Conservation (phyloP, 2,329 filamentous ascomycete genomes). For the Fusarium hainanense region DNA sequence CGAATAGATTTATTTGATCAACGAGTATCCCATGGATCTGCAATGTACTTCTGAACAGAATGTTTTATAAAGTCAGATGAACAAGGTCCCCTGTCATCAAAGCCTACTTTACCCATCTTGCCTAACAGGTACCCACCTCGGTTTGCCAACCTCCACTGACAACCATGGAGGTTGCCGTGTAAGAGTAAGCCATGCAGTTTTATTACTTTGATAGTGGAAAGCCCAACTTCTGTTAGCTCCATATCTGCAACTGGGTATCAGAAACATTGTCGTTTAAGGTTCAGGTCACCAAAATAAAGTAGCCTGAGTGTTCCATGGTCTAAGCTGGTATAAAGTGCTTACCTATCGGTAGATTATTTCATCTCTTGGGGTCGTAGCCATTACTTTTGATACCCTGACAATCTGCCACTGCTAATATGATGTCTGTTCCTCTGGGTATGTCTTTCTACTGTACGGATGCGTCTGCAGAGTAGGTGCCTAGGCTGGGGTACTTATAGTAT, state of each 20-base stretch:
- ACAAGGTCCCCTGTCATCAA: not conserved
- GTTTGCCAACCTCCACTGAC: not conserved
- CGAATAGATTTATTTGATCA: not conserved
- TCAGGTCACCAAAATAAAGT: not conserved
- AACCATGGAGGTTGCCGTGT: not conserved
- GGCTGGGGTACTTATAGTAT: slow-evolving; percentile 2
- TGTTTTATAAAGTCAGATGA: not conserved
- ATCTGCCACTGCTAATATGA: not conserved
- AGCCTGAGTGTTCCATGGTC: not conserved
- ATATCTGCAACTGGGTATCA: not conserved
- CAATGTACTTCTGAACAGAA: not conserved
- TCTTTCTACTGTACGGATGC: not conserved
- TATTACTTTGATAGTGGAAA: not conserved
- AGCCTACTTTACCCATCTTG: not conserved
- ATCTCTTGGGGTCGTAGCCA: not conserved
- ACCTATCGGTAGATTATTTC: not conserved
- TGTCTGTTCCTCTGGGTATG: not conserved
- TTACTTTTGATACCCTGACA: not conserved
- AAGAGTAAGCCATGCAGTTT: not conserved
- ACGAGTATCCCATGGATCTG: not conserved
- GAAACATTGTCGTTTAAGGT: not conserved
- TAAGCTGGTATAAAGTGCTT: not conserved
- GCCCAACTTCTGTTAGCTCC: not conserved
- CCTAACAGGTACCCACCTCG: not conserved
- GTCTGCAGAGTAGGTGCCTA: not conserved